These are phyloP conservation scores for Vigna reflexopilosa DNA, from an alignment of 306 rosid species.

Conservation along the genomic window DNA sequence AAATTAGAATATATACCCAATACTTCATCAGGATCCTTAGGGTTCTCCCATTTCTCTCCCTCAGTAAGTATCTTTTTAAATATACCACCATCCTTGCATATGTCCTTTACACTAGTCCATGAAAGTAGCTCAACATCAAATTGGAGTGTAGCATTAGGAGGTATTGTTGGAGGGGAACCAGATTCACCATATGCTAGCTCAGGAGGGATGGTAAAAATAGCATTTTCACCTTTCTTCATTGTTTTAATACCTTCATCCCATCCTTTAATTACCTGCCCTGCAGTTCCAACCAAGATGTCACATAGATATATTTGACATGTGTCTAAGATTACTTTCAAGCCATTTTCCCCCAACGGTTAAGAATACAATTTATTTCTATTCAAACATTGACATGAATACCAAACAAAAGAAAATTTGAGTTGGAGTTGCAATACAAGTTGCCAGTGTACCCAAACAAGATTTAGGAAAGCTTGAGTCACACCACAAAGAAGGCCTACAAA, in stretches of 20 bases:
- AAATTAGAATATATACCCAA: conserved; percentile 41
- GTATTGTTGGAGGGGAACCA: conserved; percentile 90
- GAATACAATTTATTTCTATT: background rate
- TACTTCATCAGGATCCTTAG: conserved; percentile 66
- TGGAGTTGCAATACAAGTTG: background rate
- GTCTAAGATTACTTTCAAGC: background rate
- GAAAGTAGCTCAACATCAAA: conserved; percentile 89
- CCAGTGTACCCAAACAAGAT: background rate
- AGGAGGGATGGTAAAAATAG: conserved; percentile 85
- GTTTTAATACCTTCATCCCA: conserved; percentile 94
- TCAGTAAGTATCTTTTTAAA: conserved; percentile 74
- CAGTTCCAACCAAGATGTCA: conserved; percentile 38
- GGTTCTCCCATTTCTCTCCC: conserved; percentile 94
- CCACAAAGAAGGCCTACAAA: background rate
- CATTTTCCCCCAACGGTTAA: background rate
- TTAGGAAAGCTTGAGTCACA: background rate
- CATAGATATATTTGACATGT: background rate
- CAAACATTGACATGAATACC: background rate
- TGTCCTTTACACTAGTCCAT: conserved; percentile 87
- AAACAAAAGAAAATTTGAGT: background rate
- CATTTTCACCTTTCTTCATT: conserved; percentile 94
- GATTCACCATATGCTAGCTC: conserved; percentile 83
- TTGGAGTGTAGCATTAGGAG: conserved; percentile 86
- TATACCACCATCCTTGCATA: conserved; percentile 91
- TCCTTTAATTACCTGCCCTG: conserved; percentile 95